Conservation (phyloP, 2,329 filamentous ascomycete genomes). For the Westerdykella ornata region DNA sequence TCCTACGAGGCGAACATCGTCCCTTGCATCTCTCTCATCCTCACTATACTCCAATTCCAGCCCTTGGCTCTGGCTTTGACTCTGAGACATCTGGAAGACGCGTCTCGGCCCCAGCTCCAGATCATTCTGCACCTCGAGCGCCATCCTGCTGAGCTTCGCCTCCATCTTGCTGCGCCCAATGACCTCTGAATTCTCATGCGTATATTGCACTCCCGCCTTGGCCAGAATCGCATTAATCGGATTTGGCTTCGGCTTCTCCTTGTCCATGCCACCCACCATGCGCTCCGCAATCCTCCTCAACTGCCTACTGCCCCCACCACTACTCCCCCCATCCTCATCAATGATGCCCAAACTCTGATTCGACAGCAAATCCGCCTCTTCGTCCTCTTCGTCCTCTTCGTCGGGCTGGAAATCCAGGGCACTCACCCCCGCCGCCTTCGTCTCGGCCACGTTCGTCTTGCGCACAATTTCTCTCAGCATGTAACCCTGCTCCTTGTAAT, state of each 20-base stretch:
- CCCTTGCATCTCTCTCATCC: slow-evolving; percentile 5
- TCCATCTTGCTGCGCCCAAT: slow-evolving; percentile 91
- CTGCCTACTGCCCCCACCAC: slow-evolving; percentile 53
- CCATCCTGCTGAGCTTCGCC: slow-evolving; percentile 69
- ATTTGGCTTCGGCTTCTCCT: slow-evolving; percentile 51
- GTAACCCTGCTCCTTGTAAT: slow-evolving; percentile 70
- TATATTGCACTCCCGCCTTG: slow-evolving; percentile 85
- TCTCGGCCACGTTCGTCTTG: slow-evolving; percentile 95
- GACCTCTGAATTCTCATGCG: slow-evolving; percentile 93
- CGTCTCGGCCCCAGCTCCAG: slow-evolving; percentile 47
- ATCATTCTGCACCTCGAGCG: slow-evolving; percentile 55
- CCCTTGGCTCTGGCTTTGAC: slow-evolving; percentile 13
- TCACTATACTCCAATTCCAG: slow-evolving; percentile 1
- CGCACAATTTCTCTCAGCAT: slow-evolving; percentile 93
- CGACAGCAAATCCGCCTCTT: slow-evolving; percentile 39
- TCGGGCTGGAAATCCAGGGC: slow-evolving; percentile 71
- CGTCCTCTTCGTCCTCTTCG: slow-evolving; percentile 50
- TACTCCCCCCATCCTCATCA: slow-evolving; percentile 46
- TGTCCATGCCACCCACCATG: slow-evolving; percentile 29
- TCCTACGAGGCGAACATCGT: no score
- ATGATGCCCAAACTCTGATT: slow-evolving; percentile 22
- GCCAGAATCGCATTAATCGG: slow-evolving; percentile 84
- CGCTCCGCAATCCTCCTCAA: slow-evolving; percentile 47
- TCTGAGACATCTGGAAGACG: slow-evolving; percentile 52
- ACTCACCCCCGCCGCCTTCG: slow-evolving; percentile 66